Evolutionary conservation across 805 yeast species (phyloP).

Genomic region (Metschnikowia gruessii): DNA sequence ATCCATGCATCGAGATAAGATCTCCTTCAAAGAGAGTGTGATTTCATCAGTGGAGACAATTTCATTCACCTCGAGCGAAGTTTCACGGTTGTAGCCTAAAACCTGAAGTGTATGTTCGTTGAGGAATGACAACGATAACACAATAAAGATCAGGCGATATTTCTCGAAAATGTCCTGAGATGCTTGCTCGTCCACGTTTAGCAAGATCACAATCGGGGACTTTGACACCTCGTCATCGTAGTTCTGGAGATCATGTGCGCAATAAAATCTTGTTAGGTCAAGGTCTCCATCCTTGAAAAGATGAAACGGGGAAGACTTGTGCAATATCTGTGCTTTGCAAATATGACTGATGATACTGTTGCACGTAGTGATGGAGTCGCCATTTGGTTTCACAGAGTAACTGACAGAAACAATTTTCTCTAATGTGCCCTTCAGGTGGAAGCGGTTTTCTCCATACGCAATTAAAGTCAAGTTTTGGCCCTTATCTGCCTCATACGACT

Average conservation of each 20-base stretch:
- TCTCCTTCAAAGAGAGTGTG: conserved; percentile 22
- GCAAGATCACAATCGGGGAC: conserved; percentile 62
- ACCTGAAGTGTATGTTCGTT: conserved; percentile 26
- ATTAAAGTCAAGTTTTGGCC: conserved; percentile 29
- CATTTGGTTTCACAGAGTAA: conserved; percentile 25
- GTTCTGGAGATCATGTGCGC: conserved; percentile 62
- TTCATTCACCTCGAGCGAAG: conserved; percentile 21
- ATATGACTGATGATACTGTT: conserved; percentile 51
- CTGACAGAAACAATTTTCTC: conserved; percentile 23
- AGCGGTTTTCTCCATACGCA: conserved; percentile 26
- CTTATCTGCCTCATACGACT: conserved; percentile 35
- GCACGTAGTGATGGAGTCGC: conserved; percentile 17
- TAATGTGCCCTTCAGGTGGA: conserved; percentile 22
- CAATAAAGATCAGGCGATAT: conserved; percentile 41
- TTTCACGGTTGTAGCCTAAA: conserved; percentile 13
- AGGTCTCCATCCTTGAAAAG: conserved; percentile 53
- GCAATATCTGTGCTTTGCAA: conserved; percentile 67
- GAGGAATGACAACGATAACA: conserved; percentile 45
- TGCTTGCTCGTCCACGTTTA: conserved; percentile 51
- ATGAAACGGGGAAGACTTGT: conserved; percentile 84
- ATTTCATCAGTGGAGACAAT: conserved; percentile 24
- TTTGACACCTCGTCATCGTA: conserved; percentile 55
- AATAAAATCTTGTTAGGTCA: conserved; percentile 47
- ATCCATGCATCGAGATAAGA: conserved; percentile 22
- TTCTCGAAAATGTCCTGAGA: conserved; percentile 30